Evolutionary conservation across 192 early-diverging fungal genomes (phyloP).

Genomic region (Entomortierella lignicola): DNA sequence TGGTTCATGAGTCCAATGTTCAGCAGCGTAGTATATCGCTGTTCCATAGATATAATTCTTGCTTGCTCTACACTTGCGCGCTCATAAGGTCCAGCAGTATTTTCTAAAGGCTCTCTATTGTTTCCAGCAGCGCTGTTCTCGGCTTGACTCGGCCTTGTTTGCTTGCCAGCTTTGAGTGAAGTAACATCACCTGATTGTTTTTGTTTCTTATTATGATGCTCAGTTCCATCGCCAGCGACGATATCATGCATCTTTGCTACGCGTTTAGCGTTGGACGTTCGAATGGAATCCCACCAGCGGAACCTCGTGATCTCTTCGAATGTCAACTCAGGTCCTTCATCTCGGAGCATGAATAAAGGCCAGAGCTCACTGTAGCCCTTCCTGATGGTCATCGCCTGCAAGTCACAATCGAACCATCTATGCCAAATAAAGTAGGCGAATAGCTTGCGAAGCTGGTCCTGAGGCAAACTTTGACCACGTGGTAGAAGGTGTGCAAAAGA

Average conservation of each 20-base stretch:
- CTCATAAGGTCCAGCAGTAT: background rate
- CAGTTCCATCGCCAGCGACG: background rate
- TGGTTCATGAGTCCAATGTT: background rate
- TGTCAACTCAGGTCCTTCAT: slow-evolving; percentile 8
- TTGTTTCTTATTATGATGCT: background rate
- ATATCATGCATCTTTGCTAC: background rate
- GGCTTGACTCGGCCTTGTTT: background rate
- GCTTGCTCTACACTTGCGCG: background rate
- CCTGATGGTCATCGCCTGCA: slow-evolving; percentile 32
- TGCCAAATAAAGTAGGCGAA: slow-evolving; percentile 38
- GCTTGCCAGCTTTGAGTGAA: no score
- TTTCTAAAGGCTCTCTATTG: background rate
- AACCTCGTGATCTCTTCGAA: background rate
- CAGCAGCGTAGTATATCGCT: background rate
- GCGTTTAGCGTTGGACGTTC: no score
- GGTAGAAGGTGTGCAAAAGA: slow-evolving; percentile 21
- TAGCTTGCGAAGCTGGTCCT: slow-evolving; percentile 21
- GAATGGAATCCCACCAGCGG: background rate
- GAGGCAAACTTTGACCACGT: background rate
- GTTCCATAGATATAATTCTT: slow-evolving; percentile 1
- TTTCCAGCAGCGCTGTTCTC: background rate
- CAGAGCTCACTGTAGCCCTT: slow-evolving; percentile 17
- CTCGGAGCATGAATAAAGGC: slow-evolving; percentile 24
- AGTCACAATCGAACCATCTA: slow-evolving; percentile 29
- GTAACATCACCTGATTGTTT: no score